Conservation (phyloP, 331 rosid species). For the Erythrophleum ivorense region DNA sequence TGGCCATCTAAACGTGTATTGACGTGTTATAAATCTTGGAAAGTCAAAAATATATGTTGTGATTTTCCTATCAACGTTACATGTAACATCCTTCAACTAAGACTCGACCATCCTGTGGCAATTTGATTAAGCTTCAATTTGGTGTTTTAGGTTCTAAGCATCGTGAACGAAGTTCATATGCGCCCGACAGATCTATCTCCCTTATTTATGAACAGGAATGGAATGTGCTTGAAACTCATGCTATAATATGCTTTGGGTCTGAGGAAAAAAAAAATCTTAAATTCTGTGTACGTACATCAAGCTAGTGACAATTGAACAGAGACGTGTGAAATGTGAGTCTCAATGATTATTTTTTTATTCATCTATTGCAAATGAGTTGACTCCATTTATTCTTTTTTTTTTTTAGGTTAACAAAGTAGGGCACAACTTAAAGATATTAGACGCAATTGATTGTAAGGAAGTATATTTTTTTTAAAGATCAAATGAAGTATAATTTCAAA, state of each 20-base stretch:
- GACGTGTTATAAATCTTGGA: constrained; percentile 24
- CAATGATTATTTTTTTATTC: no score
- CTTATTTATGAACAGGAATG: neutral
- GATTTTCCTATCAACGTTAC: constrained; percentile 28
- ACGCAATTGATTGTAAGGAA: no score
- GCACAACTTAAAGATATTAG: no score
- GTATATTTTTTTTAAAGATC: no score
- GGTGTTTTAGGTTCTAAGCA: constrained; percentile 15
- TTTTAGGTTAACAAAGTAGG: no score
- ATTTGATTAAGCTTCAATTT: neutral
- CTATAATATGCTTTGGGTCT: neutral
- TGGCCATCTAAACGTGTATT: constrained; percentile 42
- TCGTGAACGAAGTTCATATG: neutral
- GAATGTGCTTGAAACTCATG: constrained; percentile 1
- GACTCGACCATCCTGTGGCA: neutral
- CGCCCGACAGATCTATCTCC: no score
- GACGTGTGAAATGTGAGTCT: neutral
- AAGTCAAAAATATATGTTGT: constrained; percentile 37
- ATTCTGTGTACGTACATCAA: neutral
- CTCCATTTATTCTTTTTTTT: no score
- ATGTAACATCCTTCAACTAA: neutral
- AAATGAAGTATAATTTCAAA: neutral
- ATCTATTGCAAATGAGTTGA: no score
- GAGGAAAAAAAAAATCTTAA: neutral
- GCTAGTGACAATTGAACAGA: neutral